Conservation (phyloP, 2,329 filamentous ascomycete species). For the Drechslera avenae region DNA sequence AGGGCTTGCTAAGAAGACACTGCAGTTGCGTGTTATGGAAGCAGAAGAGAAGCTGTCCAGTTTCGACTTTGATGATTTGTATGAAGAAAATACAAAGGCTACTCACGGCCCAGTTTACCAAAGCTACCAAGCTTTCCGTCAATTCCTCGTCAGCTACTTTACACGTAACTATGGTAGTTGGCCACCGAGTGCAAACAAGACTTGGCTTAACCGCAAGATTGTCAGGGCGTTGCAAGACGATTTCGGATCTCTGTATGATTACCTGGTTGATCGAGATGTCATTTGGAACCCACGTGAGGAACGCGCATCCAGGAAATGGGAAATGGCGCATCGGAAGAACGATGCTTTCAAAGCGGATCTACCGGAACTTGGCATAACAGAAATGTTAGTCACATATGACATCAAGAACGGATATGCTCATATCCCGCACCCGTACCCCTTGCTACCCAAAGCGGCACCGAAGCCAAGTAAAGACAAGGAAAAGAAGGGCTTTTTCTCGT, state of each 20-base stretch:
- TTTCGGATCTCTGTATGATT: slow-evolving; percentile 72
- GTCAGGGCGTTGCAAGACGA: slow-evolving; percentile 65
- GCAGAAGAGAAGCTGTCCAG: slow-evolving; percentile 65
- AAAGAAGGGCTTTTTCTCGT: slow-evolving; percentile 45
- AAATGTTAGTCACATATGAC: slow-evolving; percentile 69
- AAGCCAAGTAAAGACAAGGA: slow-evolving; percentile 30
- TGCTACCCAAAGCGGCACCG: slow-evolving; percentile 57
- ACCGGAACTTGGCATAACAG: slow-evolving; percentile 66
- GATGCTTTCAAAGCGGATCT: slow-evolving; percentile 50
- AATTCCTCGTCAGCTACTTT: slow-evolving; percentile 66
- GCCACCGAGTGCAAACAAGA: slow-evolving; percentile 57
- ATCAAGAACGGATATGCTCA: slow-evolving; percentile 61
- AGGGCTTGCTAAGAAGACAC: slow-evolving; percentile 65
- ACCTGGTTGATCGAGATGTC: slow-evolving; percentile 70
- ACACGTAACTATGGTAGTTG: slow-evolving; percentile 62
- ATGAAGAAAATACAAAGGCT: slow-evolving; percentile 51
- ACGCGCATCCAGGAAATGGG: slow-evolving; percentile 67
- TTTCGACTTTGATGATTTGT: slow-evolving; percentile 68
- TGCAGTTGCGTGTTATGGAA: slow-evolving; percentile 65
- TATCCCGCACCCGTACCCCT: slow-evolving; percentile 66
- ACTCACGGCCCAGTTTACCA: slow-evolving; percentile 53
- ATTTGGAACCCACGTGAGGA: slow-evolving; percentile 68
- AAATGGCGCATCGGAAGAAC: slow-evolving; percentile 55
- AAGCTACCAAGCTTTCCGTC: slow-evolving; percentile 64
- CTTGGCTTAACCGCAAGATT: slow-evolving; percentile 66